A percentile compares a stretch with the other conserved stretches of the same genome.
Conservation (phyloP, 1,284 basidiomycete genomes). For the Paramarasmius palmivorus region DNA sequence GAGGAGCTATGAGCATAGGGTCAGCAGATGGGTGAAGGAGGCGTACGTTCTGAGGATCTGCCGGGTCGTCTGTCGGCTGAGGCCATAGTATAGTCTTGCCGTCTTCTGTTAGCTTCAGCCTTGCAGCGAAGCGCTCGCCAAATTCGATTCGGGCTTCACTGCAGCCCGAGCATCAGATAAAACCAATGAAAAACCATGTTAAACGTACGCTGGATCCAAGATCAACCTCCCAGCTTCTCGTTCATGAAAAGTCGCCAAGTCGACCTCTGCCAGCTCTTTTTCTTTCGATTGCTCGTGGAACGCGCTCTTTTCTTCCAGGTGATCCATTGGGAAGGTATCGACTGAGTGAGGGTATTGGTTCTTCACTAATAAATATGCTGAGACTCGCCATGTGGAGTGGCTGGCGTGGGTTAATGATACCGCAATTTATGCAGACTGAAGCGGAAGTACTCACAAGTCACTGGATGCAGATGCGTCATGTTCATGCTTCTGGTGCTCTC, state of each 20-base stretch:
- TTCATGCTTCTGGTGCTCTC: no score
- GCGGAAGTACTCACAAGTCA: no score
- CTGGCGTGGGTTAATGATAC: no score
- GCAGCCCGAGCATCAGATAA: background rate
- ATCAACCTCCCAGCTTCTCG: conserved; percentile 40
- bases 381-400: no score
- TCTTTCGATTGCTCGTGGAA: background rate
- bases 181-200: background rate
- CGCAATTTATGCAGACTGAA: no score
- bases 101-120: conserved; percentile 47
- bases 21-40: background rate
- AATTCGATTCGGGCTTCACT: conserved; percentile 51
- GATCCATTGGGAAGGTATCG: background rate
- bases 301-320: background rate
- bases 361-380: no score
- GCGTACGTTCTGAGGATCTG: conserved; percentile 58
- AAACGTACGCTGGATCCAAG: conserved; percentile 37
- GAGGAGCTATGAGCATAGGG: background rate
- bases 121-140: conserved; percentile 43
- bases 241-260: conserved; percentile 31
- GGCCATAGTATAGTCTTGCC: conserved; percentile 57
- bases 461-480: no score
- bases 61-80: conserved; percentile 50
- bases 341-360: no score
- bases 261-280: background rate